Percentiles rank a stretch among this genome's conserved stretches.
phyloP scores from a whole-genome alignment of 345 rosid species.

The Leavenworthia alabamica region DNA sequence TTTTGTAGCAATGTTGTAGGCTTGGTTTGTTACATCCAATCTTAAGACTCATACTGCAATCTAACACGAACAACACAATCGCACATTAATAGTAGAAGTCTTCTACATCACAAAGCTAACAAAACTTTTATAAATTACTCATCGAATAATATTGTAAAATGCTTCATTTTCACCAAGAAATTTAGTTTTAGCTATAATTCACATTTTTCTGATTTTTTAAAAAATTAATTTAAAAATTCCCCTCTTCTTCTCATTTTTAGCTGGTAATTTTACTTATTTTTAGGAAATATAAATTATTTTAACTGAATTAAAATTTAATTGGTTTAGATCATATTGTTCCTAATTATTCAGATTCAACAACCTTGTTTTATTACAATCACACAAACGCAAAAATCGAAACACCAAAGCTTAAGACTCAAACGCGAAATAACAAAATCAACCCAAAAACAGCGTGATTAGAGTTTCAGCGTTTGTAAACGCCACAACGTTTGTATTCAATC shows the following conservation, averaged over 20 bases:
- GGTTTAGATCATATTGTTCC: neutral
- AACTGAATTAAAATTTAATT: neutral
- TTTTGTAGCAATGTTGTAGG: neutral
- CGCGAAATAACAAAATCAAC: neutral
- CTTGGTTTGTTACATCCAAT: neutral
- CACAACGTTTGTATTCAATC: slow-evolving; percentile 16
- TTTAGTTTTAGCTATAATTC: neutral
- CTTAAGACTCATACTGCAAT: neutral
- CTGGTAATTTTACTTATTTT: neutral
- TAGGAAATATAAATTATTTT: neutral
- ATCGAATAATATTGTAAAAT: neutral
- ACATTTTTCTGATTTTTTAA: neutral
- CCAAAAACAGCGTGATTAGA: neutral
- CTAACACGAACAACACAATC: neutral
- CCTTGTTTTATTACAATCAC: neutral
- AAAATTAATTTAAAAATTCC: too few relatives aligned
- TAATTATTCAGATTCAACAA: neutral
- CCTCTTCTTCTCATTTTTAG: too few relatives aligned
- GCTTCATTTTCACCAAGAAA: neutral
- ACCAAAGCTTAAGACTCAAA: neutral
- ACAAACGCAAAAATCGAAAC: neutral
- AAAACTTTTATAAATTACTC: neutral
- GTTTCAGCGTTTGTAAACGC: slow-evolving; percentile 17
- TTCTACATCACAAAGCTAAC: neutral
- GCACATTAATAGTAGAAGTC: neutral